A percentile compares a stretch with the other conserved stretches of the same genome.
Conservation (phyloP, 495 filamentous ascomycete species). For the Recurvomyces mirabilis region DNA sequence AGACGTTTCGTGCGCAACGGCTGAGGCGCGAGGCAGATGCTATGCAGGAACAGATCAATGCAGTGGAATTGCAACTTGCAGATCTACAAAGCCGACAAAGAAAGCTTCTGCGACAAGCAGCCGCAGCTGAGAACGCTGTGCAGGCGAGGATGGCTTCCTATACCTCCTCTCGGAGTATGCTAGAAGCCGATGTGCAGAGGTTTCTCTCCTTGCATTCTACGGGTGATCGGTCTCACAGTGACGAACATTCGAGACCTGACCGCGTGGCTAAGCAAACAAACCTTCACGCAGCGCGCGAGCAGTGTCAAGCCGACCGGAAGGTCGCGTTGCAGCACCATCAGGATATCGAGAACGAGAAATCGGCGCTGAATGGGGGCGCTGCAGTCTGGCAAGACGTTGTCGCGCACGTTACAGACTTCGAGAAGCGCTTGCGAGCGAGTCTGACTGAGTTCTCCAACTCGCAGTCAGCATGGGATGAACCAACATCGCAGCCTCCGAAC, state of each 20-base stretch:
- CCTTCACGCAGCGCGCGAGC: constrained; percentile 62
- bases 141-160: constrained; percentile 52
- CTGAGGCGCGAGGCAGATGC: constrained; percentile 30
- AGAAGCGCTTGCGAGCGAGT: constrained; percentile 46
- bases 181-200: constrained; percentile 41
- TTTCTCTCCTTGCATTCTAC: constrained; percentile 30
- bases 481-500: background rate
- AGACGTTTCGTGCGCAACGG: constrained; percentile 22
- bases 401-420: constrained; percentile 54
- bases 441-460: constrained; percentile 33
- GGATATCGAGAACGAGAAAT: constrained; percentile 54
- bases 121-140: constrained; percentile 51
- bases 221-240: background rate
- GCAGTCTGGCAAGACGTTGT: constrained; percentile 66
- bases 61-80: constrained; percentile 53
- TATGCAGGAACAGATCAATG: constrained; percentile 35
- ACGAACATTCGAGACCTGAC: constrained; percentile 25
- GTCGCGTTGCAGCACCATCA: constrained; percentile 45
- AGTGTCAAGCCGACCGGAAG: constrained; percentile 58
- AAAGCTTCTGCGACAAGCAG: constrained; percentile 48
- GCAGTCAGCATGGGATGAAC: constrained; percentile 5
- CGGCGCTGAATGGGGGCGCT: constrained; percentile 74
- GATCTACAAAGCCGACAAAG: constrained; percentile 54
- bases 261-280: constrained; percentile 61
- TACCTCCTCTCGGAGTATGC: constrained; percentile 41